These are phyloP conservation scores for Phytopythium vexans DNA, from an alignment of 352 stramenopile genomes.

Conservation along the genomic window DNA sequence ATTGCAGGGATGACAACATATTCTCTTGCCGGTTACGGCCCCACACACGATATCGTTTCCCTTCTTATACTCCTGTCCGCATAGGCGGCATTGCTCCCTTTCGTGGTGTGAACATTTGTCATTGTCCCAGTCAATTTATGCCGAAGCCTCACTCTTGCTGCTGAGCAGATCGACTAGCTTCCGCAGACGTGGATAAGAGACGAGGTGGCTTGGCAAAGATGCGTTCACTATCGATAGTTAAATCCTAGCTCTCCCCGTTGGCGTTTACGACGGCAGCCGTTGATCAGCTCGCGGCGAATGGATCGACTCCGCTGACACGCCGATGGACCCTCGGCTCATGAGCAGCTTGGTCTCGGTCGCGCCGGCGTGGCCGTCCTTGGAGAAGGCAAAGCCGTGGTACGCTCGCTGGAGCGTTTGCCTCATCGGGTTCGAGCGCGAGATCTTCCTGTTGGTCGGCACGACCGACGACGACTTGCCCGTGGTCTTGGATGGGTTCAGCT, in stretches of 20 bases:
- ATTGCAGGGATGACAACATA: too few relatives aligned
- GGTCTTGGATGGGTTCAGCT: constrained; percentile 8
- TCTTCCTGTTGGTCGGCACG: constrained; percentile 30
- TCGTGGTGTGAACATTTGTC: too few relatives aligned
- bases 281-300: constrained; percentile 1
- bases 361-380: constrained; percentile 49
- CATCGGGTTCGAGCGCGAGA: constrained; percentile 10
- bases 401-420: constrained; percentile 26
- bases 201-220: background rate
- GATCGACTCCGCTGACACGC: constrained; percentile 9
- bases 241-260: constrained; percentile 3
- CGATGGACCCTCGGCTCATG: constrained; percentile 42
- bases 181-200: constrained; percentile 10
- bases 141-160: too few relatives aligned
- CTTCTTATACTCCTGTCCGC: too few relatives aligned
- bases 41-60: too few relatives aligned
- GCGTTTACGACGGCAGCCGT: background rate
- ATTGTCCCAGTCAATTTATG: too few relatives aligned
- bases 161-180: background rate
- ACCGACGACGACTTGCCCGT: constrained; percentile 27
- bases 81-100: too few relatives aligned
- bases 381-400: constrained; percentile 78
- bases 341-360: constrained; percentile 47
- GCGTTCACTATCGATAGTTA: background rate
- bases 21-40: too few relatives aligned